Base-by-base conservation (phyloP, 768 basidiomycete genomes). In the Neoboletus magnificus region DNA sequence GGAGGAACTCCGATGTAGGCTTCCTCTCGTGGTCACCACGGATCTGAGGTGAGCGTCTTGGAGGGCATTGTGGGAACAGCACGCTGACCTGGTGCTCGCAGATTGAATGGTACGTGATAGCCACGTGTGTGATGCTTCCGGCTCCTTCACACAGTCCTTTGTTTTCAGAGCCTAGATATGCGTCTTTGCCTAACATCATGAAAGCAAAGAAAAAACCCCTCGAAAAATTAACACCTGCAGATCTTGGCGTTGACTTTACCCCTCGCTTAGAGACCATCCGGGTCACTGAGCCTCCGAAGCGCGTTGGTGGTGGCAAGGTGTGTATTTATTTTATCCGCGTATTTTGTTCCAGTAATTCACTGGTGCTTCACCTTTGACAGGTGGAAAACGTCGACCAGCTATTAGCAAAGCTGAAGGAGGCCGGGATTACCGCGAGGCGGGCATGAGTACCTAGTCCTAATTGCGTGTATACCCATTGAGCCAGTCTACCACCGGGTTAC, bases 181-280 rank as follows among this genome's bases (percentile, higher is more conserved):
- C 97, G 0, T 93, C 95, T n/a, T 72, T 99, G 56, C 93, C 93
- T 4, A 94, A 93, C 63, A 96, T 96, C 73, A 96, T 96, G 92
- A 95, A 96, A 73, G 97, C 97, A n/a, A 98, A 98, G 81, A 99
- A 98, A 82, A 99, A 99, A 77, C 87, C 89, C 15, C 73, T 98
- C 41, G 87, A 95, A 73, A 93, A 91, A 67, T 65, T 97, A 49
- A 82, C 82, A 16, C 79, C 93, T 1, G 76, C 78, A 23, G 93
- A 94, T 62, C 84, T 98, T 23, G 85, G 85, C 8, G 77, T 98
- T 23, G 93, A 98, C 74, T 81, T 92, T 51, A 81, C 84, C 0
- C 93, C 93, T 16, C 79, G 82, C 32, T 74, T 98, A 27, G 91
- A 97, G 76, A 92, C 86, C 0, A 64, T 98, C 66, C 91, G 89